A percentile compares a stretch with the other conserved stretches of the same genome.
These are phyloP conservation scores for Polysphondylium violaceum DNA, from an alignment of 78 protist genomes.

Conservation along the genomic window DNA sequence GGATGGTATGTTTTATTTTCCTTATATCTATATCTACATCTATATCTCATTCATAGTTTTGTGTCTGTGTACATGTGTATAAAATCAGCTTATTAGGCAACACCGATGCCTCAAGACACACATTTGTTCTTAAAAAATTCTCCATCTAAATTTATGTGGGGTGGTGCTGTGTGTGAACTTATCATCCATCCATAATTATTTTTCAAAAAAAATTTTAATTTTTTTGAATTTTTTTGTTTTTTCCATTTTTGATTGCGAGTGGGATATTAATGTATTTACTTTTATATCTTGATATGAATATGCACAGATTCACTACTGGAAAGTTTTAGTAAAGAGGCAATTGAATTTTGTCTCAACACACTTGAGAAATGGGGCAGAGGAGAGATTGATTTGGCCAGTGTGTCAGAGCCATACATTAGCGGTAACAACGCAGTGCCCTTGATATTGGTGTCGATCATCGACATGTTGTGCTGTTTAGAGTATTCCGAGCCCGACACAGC, in stretches of 20 bases:
- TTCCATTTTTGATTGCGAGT: not conserved
- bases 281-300: not conserved
- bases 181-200: too few species aligned
- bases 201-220: too few species aligned
- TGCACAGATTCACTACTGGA: too few species aligned
- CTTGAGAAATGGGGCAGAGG: constrained; percentile 59
- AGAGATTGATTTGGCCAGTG: constrained; percentile 1
- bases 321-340: constrained; percentile 43
- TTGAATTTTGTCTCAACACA: constrained; percentile 30
- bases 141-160: too few species aligned
- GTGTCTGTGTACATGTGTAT: too few species aligned
- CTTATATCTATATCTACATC: not conserved
- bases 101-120: too few species aligned
- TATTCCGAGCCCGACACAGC: constrained; percentile 38
- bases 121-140: too few species aligned
- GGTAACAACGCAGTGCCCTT: not conserved
- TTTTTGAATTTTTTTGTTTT: not conserved
- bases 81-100: too few species aligned
- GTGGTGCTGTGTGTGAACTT: too few species aligned
- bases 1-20: constrained; percentile 3
- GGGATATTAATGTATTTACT: not conserved
- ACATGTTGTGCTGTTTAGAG: constrained; percentile 75
- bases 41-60: too few species aligned
- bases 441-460: constrained; percentile 45
- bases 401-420: not conserved